Base-by-base conservation (phyloP, 345 rosid genomes). In the Alliaria petiolata region DNA sequence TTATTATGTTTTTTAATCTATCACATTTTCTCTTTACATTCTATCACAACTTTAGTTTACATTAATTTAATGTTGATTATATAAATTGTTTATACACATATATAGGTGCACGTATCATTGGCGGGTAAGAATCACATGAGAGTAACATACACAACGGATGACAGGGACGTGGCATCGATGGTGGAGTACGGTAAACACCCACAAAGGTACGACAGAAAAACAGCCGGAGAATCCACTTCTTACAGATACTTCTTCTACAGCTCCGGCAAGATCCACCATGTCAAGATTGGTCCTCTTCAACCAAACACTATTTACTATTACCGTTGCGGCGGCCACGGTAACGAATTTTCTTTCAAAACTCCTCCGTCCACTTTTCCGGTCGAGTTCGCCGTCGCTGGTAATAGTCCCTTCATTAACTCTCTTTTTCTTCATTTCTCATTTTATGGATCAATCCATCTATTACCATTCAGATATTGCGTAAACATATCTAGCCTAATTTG, bases 261-360 rank as follows among this genome's bases (percentile, higher is more conserved):
- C 30, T 90, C 98, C n/a, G 85, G 87, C 7, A 86, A 81, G 81
- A 87, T 93, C 44, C 96, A 93, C 76, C 89, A 87, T 42, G 92
- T 93, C 26, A 86, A 80, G 72, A 87, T 93, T 60, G 96, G 98
- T 34, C 92, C 97, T 20, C 77, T 93, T 78, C 79, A 84, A 53
- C 83, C 96, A 4, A 78, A 7, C 50, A 86, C 90, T 0, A 77
- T 58, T 5, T 90, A 90, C 72, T 90, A 85, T 80, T 93, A 88
- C 67, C 78, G 90, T 25, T 90, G 97, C 31, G 96, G 98, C 15
- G 93, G 89, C 13, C 74, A 50, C n/a, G 92, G 97, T 43, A 87
- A 90, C 3, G 93, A 88, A 57, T 87, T 81, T 65, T 88, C 92
- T 61, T 87, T 93, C 85, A 83, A 59, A 83, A 88, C 89, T 1